Evolutionary conservation across 306 rosid genomes (phyloP).

Genomic region (Pterocarpus macrocarpus): DNA sequence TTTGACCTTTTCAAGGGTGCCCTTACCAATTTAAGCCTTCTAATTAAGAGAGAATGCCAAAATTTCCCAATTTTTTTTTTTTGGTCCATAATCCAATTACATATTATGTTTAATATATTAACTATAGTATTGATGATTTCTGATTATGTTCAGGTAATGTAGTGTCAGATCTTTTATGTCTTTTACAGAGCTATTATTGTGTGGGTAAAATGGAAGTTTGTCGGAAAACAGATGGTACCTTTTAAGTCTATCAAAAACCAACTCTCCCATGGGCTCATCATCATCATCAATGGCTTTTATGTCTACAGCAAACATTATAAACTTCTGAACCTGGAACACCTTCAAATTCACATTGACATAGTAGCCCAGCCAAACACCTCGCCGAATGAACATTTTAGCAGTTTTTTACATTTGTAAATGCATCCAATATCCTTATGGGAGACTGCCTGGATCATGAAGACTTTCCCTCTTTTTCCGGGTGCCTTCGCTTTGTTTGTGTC

Average conservation of each 20-base stretch:
- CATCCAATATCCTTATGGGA: too few species aligned
- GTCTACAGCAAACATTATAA: neutral
- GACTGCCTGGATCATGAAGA: neutral
- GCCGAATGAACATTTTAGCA: too few species aligned
- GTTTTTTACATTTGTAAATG: too few species aligned
- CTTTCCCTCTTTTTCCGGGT: neutral
- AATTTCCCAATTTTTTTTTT: neutral
- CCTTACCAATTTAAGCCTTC: slow-evolving; percentile 23
- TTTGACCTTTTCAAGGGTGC: slow-evolving; percentile 51
- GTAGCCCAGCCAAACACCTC: too few species aligned
- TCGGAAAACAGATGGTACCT: neutral
- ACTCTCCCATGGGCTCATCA: neutral
- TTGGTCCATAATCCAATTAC: neutral
- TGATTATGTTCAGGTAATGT: neutral
- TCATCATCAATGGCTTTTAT: neutral
- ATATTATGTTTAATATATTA: slow-evolving; percentile 3
- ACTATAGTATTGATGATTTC: neutral
- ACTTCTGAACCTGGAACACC: neutral
- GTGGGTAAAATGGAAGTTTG: neutral
- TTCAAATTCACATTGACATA: neutral
- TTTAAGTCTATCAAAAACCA: neutral
- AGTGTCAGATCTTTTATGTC: neutral
- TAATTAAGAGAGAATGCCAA: slow-evolving; percentile 26
- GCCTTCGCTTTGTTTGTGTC: too few species aligned
- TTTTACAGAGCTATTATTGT: neutral